phyloP scores from a whole-genome alignment of 2,329 filamentous ascomycete genomes.

The Calonectria hawksworthii region DNA sequence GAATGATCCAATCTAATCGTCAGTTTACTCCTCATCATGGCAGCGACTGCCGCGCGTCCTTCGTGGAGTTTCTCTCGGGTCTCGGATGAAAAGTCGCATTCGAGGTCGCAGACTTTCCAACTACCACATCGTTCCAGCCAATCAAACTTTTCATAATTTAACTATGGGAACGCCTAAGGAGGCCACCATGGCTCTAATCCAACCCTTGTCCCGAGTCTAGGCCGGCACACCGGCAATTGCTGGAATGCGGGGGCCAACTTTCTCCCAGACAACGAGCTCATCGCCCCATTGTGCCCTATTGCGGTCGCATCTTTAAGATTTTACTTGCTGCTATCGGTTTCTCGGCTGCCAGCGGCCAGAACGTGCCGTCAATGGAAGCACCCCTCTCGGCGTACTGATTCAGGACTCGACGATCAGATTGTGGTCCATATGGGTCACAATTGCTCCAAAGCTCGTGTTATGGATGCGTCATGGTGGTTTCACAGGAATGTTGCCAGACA shows the following conservation, averaged over 20 bases:
- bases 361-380: not conserved
- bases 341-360: not conserved
- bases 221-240: not conserved
- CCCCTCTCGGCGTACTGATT: not conserved
- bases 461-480: not conserved
- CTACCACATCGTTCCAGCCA: not conserved
- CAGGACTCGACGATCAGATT: not conserved
- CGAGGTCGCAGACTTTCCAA: not conserved
- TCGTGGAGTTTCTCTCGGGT: not conserved
- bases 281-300: not conserved
- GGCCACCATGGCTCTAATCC: too few relatives aligned
- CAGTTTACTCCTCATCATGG: not conserved
- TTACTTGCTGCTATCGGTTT: not conserved
- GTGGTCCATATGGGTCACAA: not conserved
- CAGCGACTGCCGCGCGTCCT: not conserved
- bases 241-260: not conserved
- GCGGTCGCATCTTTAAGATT: not conserved
- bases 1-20: not conserved
- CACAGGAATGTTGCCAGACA: not conserved
- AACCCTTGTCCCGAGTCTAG: not conserved
- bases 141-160: not conserved
- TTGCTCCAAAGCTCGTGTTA: not conserved
- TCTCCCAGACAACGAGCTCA: not conserved
- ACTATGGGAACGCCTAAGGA: too few relatives aligned
- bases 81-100: not conserved